Evolutionary conservation across 129 eudicot species (phyloP), one percentile per base, ranked within the genome.

Genomic region (Arctium minus): DNA sequence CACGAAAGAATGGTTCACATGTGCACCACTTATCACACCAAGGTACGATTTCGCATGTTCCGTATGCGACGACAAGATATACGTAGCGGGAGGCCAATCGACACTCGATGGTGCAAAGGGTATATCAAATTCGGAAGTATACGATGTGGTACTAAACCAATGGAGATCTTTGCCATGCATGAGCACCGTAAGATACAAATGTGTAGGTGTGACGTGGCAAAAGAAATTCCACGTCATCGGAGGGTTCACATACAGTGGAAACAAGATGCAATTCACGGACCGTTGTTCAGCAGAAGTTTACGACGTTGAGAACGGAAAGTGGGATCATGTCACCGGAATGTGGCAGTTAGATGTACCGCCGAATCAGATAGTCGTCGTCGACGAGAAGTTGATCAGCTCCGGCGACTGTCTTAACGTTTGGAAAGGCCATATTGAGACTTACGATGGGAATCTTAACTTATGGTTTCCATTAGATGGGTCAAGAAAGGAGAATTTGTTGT

Each of bases 331-430:
- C 35, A 67, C 74, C 9, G 81, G 91, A 30, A 89, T 91, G 91
- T 91, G 95, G 95, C 87, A 91, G 13, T 50, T 91, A 11, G 95
- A 91, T 65, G 80, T 91, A 22, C 95, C 95, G 1, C 92, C 92
- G 69, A 85, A 91, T 81, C 91, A 89, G 67, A 89, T 91, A 2
- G 91, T 89, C 3, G 86, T 80, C 8, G 77, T 91, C 15, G 88
- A 76, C 6, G 86, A 70, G 4, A 85, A 76, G 4, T 30, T 91
- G 40, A 87, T 85, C 17, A 91, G 92, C 83, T 89, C 91, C 0
- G 95, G 95, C 18, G 95, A 91, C 74, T 91, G 95, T 72, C 75
- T 91, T 2, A 91, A 87, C 7, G 88, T 76, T 0, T 91, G 95
- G 92, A 91, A 91, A 79, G 95, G 95, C 6, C 91, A 91, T 10